phyloP scores from a whole-genome alignment of 495 filamentous ascomycete genomes.

The Corynascus novoguineensis region DNA sequence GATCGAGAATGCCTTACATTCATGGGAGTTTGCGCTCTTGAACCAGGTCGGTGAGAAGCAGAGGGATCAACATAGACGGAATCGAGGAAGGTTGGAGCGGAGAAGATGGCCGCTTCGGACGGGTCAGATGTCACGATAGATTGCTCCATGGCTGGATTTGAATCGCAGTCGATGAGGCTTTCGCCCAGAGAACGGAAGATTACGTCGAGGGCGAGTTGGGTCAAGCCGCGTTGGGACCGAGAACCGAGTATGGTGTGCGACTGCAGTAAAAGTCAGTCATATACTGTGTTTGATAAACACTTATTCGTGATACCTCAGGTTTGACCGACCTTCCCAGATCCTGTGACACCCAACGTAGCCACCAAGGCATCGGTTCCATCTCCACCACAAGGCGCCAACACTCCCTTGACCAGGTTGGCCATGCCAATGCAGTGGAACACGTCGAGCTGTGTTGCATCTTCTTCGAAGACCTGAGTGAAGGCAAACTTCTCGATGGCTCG shows the following conservation, averaged over 20 bases:
- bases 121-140: conserved; percentile 71
- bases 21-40: conserved; percentile 78
- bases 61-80: conserved; percentile 65
- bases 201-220: conserved; percentile 84
- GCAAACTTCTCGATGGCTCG: conserved; percentile 88
- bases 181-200: conserved; percentile 72
- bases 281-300: conserved; percentile 7
- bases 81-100: conserved; percentile 74
- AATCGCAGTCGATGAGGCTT: conserved; percentile 58
- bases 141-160: conserved; percentile 56
- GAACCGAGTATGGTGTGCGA: conserved; percentile 96
- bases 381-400: conserved; percentile 59
- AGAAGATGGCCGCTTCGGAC: conserved; percentile 76
- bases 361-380: conserved; percentile 83
- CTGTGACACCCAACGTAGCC: conserved; percentile 90
- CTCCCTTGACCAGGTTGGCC: conserved; percentile 68
- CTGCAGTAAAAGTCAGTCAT: conserved; percentile 44
- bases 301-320: neutral
- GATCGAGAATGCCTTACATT: conserved; percentile 52
- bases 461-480: conserved; percentile 91
- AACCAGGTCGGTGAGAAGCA: conserved; percentile 52
- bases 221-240: conserved; percentile 77
- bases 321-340: conserved; percentile 79
- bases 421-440: conserved; percentile 80
- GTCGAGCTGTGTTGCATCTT: conserved; percentile 75